Evolutionary conservation across 1,284 basidiomycete species (phyloP).

Genomic region (Irpex sp.): DNA sequence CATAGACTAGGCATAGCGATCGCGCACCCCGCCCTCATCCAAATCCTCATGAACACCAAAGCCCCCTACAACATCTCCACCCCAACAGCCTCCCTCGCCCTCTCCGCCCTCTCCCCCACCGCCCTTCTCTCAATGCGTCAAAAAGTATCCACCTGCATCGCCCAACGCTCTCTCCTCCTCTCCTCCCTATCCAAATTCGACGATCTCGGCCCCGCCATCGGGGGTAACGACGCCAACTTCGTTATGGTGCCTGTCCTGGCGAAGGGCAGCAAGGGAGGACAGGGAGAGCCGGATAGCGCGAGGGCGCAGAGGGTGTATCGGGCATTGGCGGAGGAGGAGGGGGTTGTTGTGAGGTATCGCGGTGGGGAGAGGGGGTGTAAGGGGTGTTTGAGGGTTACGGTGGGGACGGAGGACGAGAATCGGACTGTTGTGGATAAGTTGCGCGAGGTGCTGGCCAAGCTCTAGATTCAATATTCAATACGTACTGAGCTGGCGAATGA

Average conservation of each 20-base stretch:
- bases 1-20: constrained; percentile 84
- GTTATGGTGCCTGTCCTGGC: constrained; percentile 79
- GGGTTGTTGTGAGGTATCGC: constrained; percentile 89
- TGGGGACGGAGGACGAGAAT: constrained; percentile 87
- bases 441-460: constrained; percentile 37
- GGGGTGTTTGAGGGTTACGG: constrained; percentile 87
- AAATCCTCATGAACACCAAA: constrained; percentile 94
- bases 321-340: constrained; percentile 79
- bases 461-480: constrained; percentile 19
- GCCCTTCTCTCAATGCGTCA: constrained; percentile 65
- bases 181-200: constrained; percentile 43
- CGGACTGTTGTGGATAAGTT: constrained; percentile 46
- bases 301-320: constrained; percentile 77
- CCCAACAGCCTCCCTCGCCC: constrained; percentile 83
- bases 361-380: constrained; percentile 85
- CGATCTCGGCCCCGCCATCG: constrained; percentile 72
- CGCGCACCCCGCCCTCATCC: constrained; percentile 86
- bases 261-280: constrained; percentile 32
- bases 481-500: not conserved
- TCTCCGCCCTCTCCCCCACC: constrained; percentile 62
- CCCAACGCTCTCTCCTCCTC: constrained; percentile 57
- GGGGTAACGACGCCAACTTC: constrained; percentile 92
- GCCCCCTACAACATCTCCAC: constrained; percentile 97
- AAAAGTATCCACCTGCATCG: constrained; percentile 61
- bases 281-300: constrained; percentile 58